phyloP scores from a whole-genome alignment of 441 rosid genomes.

The Corymbia calophylla region DNA sequence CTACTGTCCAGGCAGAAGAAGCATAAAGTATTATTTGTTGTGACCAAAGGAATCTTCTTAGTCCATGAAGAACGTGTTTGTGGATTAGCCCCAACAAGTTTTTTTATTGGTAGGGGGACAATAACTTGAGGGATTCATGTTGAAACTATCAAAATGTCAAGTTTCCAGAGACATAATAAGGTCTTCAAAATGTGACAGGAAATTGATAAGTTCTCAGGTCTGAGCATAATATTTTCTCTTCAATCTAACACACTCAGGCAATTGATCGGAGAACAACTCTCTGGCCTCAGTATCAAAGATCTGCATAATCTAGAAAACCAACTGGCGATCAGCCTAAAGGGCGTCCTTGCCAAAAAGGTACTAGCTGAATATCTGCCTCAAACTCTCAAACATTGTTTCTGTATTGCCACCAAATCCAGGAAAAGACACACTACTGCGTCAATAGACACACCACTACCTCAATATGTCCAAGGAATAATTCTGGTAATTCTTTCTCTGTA shows the following conservation, averaged over 20 bases:
- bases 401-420: not conserved
- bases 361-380: not conserved
- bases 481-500: conserved; percentile 4
- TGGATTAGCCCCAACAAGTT: not conserved
- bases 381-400: not conserved
- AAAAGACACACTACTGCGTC: not conserved
- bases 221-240: not conserved
- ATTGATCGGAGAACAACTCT: conserved; percentile 77
- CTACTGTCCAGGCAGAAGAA: not conserved
- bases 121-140: not conserved
- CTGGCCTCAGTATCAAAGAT: conserved; percentile 52
- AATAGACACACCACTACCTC: not conserved
- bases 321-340: conserved; percentile 62
- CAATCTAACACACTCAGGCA: conserved; percentile 31
- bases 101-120: not conserved
- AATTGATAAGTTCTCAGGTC: not conserved
- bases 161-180: not conserved
- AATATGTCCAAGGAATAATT: not conserved
- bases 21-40: not conserved
- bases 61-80: not conserved
- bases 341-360: conserved; percentile 68
- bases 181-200: not conserved
- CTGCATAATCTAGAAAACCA: conserved; percentile 71
- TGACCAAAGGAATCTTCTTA: not conserved
- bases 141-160: not conserved